Conservation (phyloP, 352 stramenopile genomes). For the Phytophthora pistaciae region DNA sequence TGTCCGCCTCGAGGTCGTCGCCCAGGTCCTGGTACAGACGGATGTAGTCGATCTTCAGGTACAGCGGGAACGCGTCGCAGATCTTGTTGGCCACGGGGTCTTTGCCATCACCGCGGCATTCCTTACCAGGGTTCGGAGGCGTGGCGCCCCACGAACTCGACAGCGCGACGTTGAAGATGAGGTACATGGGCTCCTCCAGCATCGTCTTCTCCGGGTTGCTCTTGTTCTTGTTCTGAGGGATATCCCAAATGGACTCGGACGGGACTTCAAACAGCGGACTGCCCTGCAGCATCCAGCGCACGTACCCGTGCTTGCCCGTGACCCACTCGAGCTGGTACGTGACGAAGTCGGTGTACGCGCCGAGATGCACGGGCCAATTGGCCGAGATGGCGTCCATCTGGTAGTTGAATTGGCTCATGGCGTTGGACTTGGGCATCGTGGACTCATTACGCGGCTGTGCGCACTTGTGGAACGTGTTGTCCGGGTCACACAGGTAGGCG, state of each 20-base stretch:
- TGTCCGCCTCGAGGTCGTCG: conserved; percentile 34
- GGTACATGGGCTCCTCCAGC: conserved; percentile 92
- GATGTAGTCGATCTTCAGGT: conserved; percentile 88
- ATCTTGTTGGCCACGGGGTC: conserved; percentile 51
- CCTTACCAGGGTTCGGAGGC: conserved; percentile 31
- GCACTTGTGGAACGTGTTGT: conserved; percentile 49
- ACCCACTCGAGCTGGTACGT: conserved; percentile 51
- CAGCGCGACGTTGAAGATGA: conserved; percentile 96
- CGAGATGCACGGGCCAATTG: conserved; percentile 77
- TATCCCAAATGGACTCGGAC: conserved; percentile 47
- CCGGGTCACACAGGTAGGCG: conserved; percentile 54
- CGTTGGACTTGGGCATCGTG: conserved; percentile 50
- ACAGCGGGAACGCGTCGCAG: conserved; percentile 61
- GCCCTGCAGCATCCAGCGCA: conserved; percentile 71
- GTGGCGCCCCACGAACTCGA: conserved; percentile 70
- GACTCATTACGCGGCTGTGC: conserved; percentile 48
- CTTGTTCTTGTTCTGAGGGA: conserved; percentile 42
- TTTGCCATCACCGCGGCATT: conserved; percentile 34
- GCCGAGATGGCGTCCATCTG: conserved; percentile 55
- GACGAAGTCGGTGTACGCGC: conserved; percentile 73
- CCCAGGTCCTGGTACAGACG: conserved; percentile 86
- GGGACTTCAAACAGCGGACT: conserved; percentile 85
- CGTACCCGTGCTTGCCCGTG: conserved; percentile 48
- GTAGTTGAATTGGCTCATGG: conserved; percentile 48
- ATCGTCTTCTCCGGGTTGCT: conserved; percentile 83